Evolutionary conservation across 2,329 filamentous ascomycete genomes (phyloP).

Genomic region (Coleophoma crateriformis): DNA sequence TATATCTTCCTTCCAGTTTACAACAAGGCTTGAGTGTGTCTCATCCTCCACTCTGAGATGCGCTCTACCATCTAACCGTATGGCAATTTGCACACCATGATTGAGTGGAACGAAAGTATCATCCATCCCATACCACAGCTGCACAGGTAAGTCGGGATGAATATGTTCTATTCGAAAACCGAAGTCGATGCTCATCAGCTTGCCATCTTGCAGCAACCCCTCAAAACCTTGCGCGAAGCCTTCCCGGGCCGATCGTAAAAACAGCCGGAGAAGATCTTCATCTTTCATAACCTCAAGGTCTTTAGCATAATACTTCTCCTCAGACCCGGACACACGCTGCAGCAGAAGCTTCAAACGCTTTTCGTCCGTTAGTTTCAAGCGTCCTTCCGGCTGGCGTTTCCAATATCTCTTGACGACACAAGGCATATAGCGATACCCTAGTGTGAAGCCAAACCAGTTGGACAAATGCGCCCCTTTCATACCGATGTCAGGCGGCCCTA

Average conservation of each 20-base stretch:
- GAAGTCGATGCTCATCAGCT: conserved; percentile 20
- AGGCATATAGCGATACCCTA: conserved; percentile 20
- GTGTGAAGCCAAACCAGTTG: conserved; percentile 24
- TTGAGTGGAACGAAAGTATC: conserved; percentile 28
- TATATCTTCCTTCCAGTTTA: conserved; percentile 3
- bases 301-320: conserved; percentile 8
- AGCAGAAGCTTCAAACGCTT: conserved; percentile 20
- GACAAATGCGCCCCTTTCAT: conserved; percentile 13
- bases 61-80: conserved; percentile 24
- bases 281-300: conserved; percentile 19
- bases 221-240: conserved; percentile 26
- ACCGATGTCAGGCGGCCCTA: conserved; percentile 30
- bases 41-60: conserved; percentile 26
- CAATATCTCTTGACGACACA: conserved; percentile 21
- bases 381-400: conserved; percentile 15
- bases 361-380: conserved; percentile 28
- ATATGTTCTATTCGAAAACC: conserved; percentile 31
- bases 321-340: neutral
- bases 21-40: conserved; percentile 20
- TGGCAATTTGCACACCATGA: conserved; percentile 27
- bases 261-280: conserved; percentile 17
- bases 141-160: conserved; percentile 26
- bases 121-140: conserved; percentile 30
- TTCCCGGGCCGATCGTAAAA: conserved; percentile 11
- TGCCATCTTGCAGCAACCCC: conserved; percentile 24